A percentile compares a stretch with the other conserved stretches of the same genome.
Evolutionary conservation across 768 basidiomycete species (phyloP).

Genomic region (Boletus speciosus): DNA sequence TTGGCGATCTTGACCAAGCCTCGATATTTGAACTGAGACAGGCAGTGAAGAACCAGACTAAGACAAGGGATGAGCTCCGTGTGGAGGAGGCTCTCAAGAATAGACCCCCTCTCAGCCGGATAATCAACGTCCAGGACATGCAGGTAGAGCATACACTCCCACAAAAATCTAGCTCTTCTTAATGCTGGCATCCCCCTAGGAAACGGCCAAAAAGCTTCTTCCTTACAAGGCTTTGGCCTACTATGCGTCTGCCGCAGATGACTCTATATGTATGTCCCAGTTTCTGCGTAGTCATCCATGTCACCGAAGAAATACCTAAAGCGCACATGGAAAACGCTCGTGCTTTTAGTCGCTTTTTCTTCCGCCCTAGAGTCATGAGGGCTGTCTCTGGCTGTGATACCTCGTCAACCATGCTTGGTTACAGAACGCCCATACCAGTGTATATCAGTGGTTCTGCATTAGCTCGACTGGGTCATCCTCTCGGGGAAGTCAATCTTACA

Average conservation of each 20-base stretch:
- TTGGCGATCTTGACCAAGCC: conserved; percentile 58
- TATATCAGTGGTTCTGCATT: conserved; percentile 83
- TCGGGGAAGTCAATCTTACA: conserved; percentile 84
- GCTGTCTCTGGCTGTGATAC: conserved; percentile 61
- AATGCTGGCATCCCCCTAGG: conserved; percentile 34
- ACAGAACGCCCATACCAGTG: conserved; percentile 68
- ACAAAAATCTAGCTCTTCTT: not conserved
- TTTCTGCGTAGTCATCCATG: conserved; percentile 11
- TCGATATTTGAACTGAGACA: conserved; percentile 38
- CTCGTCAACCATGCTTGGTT: conserved; percentile 72
- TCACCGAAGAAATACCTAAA: conserved; percentile 26
- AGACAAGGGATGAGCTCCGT: conserved; percentile 69
- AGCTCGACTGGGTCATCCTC: conserved; percentile 83
- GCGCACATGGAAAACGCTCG: conserved; percentile 66
- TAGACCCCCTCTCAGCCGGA: conserved; percentile 64
- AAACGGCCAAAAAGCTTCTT: conserved; percentile 68
- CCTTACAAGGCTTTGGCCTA: conserved; percentile 76
- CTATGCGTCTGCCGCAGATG: conserved; percentile 84
- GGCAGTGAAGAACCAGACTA: conserved; percentile 39
- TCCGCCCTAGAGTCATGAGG: conserved; percentile 78
- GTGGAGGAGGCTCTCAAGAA: conserved; percentile 56
- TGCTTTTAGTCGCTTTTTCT: conserved; percentile 85
- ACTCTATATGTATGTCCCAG: conserved; percentile 64
- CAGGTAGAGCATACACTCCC: conserved; percentile 47
- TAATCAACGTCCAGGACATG: conserved; percentile 77